Evolutionary conservation across 306 rosid genomes (phyloP), one percentile per base, ranked within the genome.

Genomic region (Coriaria nepalensis): DNA sequence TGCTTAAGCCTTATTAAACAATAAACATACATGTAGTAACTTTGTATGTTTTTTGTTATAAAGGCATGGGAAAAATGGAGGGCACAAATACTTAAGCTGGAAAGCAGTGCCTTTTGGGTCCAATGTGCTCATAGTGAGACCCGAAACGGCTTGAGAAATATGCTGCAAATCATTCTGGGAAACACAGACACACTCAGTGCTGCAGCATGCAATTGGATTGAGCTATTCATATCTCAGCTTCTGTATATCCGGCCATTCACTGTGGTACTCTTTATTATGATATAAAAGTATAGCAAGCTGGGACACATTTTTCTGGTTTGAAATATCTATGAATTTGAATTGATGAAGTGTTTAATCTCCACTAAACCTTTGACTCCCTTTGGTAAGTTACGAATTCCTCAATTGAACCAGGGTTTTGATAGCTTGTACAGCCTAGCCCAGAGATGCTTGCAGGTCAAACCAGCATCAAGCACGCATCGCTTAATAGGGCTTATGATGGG

Each of bases 1-100:
- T 20, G 29, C 29, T 20, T 20, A 20, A 20, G 2, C 29, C 29
- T 20, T 20, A 20, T 20, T 20, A 20, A 20, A 20, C 29, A 20
- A 20, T 20, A 20, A 20, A 20, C 29, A 20, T 3, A 20, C 29
- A 20, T 20, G 29, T 20, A 29, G 15, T 13, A 49, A 47, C 50
- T 55, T 49, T n/a, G 43, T 63, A 9, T 42, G 42, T 69, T 67
- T 48, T 59, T 9, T 40, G 68, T 59, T 59, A 37, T 50, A 32
- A 65, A 88, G 97, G 90, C 90, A 64, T 84, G 93, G 95, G 97
- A 88, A 71, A 84, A 77, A 63, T 88, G 97, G 97, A 67, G 93
- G 61, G 76, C 77, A 6, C 86, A 81, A 64, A 72, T 88, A 53
- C 74, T 86, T 38, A 88, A 81, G 72, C 73, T 88, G 61, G 95